Percentiles rank a stretch among this genome's conserved stretches.
phyloP scores from a whole-genome alignment of 2,329 filamentous ascomycete genomes.

The Ascochyta pisi region DNA sequence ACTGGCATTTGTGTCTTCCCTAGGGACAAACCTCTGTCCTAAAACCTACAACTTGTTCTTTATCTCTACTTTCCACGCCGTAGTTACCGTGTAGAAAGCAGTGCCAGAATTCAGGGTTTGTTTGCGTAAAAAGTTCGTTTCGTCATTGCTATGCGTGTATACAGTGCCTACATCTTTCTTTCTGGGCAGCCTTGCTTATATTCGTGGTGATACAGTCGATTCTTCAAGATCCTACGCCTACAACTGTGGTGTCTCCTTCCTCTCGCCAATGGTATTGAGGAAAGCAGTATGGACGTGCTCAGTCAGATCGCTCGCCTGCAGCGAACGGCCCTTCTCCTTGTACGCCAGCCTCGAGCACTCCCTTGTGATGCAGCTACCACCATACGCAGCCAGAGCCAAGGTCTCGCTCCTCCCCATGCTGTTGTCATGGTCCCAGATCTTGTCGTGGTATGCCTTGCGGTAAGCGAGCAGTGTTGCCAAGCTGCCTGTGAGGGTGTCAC shows the following conservation, averaged over 20 bases:
- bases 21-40: background rate
- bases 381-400: constrained; percentile 81
- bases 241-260: constrained; percentile 38
- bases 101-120: background rate
- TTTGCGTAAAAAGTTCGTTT: background rate
- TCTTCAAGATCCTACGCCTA: constrained; percentile 11
- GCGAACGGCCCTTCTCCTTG: constrained; percentile 79
- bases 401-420: constrained; percentile 65
- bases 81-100: background rate
- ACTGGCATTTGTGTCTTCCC: background rate
- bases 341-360: constrained; percentile 91
- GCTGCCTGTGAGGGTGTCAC: constrained; percentile 90
- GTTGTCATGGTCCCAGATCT: constrained; percentile 71
- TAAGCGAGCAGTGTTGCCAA: constrained; percentile 89
- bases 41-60: background rate
- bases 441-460: constrained; percentile 84
- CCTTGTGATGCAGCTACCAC: constrained; percentile 84
- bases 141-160: constrained; percentile 10
- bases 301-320: constrained; percentile 93
- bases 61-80: background rate
- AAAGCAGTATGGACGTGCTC: constrained; percentile 88
- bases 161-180: background rate
- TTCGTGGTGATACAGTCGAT: constrained; percentile 1
- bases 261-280: constrained; percentile 77
- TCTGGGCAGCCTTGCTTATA: background rate